Evolutionary conservation across 495 filamentous ascomycete species (phyloP), one percentile per base, ranked within the genome.

Genomic region (Aspergillus bridgeri): DNA sequence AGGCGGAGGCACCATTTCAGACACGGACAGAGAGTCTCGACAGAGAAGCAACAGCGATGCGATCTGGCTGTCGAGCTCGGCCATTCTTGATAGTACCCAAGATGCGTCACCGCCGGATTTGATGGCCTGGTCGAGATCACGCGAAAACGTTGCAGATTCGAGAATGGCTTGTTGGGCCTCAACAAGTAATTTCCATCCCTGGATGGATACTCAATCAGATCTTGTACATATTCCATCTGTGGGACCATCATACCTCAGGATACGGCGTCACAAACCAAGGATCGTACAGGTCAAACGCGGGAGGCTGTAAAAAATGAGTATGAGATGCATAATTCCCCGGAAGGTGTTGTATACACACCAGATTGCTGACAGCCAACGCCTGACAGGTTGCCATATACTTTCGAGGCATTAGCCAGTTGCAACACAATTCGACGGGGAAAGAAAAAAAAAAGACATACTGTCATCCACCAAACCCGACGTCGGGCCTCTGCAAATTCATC

Each of bases 391-490:
- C 33, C 25, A 53, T 60, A n/a, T 64, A 64, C 61, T 64, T 27
- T 15, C 8, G 5, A 49, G 19, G 23, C n/a, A 53, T 57, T 44
- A 55, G 46, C 21, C n/a, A 50, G 13, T 20, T 7, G 2, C 48
- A n/a, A n/a, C n/a, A n/a, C n/a, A n/a, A n/a, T n/a, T 6, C n/a
- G 19, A 20, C 15, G 3, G 6, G 19, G 22, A 48, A 1, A 38
- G 11, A 6, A 0, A 9, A 7, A 24, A 48, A 48, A 17, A 27
- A 45, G 22, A 63, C 65, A 19, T 65, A 74, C 74, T 38, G 77
- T 78, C 74, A 79, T 79, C 79, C 79, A 82, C 79, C 79, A 82
- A 9, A 69, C 65, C 25, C 78, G 67, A 25, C 73, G 67, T 58
- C 68, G 71, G 23, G 75, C 72, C 57, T 81, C 78, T 2, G 70